Evolutionary conservation across 2,329 filamentous ascomycete species (phyloP).

Genomic region (Cladosporium austrohemisphaericum): DNA sequence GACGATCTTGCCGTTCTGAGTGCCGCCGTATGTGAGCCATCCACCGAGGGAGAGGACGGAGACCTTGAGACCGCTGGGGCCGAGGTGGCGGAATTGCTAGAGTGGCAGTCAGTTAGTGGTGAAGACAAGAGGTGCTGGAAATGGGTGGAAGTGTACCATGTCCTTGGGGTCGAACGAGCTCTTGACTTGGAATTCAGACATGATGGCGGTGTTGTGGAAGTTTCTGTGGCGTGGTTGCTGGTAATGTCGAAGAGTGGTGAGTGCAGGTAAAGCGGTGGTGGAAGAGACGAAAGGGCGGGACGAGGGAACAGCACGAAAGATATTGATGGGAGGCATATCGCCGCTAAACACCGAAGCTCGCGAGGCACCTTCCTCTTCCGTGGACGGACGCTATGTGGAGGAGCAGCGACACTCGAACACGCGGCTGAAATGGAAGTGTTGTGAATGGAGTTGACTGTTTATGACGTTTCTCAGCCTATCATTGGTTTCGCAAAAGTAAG

Average conservation of each 20-base stretch:
- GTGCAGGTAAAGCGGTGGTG: background rate
- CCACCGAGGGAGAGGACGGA: constrained; percentile 49
- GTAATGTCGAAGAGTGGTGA: background rate
- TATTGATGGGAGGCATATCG: constrained; percentile 8
- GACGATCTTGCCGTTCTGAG: constrained; percentile 48
- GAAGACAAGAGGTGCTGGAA: background rate
- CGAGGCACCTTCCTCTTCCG: constrained; percentile 10
- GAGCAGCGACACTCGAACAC: no score
- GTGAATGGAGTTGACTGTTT: no score
- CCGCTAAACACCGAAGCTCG: constrained; percentile 13
- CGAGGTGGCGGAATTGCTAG: constrained; percentile 41
- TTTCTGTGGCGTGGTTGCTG: background rate
- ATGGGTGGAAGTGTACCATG: constrained; percentile 33
- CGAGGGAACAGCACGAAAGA: constrained; percentile 8
- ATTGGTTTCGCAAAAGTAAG: no score
- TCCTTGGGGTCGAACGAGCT: constrained; percentile 50
- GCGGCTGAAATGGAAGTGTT: no score
- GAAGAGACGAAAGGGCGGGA: constrained; percentile 1
- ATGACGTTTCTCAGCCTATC: no score
- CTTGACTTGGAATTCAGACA: constrained; percentile 34
- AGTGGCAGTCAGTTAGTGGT: background rate
- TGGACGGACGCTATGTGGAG: no score
- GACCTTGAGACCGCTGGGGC: constrained; percentile 48
- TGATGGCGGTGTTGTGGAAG: constrained; percentile 21
- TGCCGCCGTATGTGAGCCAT: constrained; percentile 47